phyloP scores from a whole-genome alignment of 2,329 filamentous ascomycete species.

The Sodiomyces alkalinus region DNA sequence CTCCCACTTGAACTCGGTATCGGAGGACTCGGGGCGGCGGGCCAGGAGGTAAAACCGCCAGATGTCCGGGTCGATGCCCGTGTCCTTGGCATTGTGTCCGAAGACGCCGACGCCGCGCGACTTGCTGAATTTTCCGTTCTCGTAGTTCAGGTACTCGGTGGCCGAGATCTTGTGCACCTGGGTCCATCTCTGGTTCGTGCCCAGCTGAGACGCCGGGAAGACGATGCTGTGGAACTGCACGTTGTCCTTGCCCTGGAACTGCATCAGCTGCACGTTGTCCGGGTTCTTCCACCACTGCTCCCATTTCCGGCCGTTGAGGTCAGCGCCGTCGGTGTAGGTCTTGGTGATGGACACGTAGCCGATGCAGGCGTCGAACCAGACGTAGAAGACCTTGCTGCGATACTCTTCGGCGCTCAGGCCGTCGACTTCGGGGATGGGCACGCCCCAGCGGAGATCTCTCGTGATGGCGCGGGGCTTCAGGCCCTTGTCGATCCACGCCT shows the following conservation, averaged over 20 bases:
- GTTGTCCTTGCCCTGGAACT: slow-evolving; percentile 76
- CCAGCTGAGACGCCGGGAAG: slow-evolving; percentile 77
- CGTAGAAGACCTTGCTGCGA: slow-evolving; percentile 64
- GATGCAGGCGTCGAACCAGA: slow-evolving; percentile 23
- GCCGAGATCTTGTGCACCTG: slow-evolving; percentile 79
- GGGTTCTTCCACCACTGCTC: slow-evolving; percentile 91
- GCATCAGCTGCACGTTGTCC: slow-evolving; percentile 64
- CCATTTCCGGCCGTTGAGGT: slow-evolving; percentile 49
- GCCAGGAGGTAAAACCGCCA: slow-evolving; percentile 88
- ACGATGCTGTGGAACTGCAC: slow-evolving; percentile 78
- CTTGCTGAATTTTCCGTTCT: slow-evolving; percentile 85
- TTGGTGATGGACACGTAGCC: slow-evolving; percentile 88
- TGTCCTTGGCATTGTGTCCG: slow-evolving; percentile 76
- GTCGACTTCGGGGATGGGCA: slow-evolving; percentile 34
- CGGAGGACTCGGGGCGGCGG: slow-evolving; percentile 68
- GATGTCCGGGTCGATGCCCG: slow-evolving; percentile 71
- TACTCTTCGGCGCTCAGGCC: slow-evolving; percentile 41
- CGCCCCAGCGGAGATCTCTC: slow-evolving; percentile 82
- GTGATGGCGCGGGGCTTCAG: slow-evolving; percentile 81
- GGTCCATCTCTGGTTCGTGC: slow-evolving; percentile 76
- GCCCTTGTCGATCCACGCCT: slow-evolving; percentile 71
- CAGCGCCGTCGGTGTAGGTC: slow-evolving; percentile 53
- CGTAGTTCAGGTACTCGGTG: slow-evolving; percentile 76
- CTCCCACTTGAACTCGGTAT: slow-evolving; percentile 82
- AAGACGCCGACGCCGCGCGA: slow-evolving; percentile 83